phyloP scores from a whole-genome alignment of 2,329 filamentous ascomycete genomes.

The Magnaporthiopsis rhizophila region DNA sequence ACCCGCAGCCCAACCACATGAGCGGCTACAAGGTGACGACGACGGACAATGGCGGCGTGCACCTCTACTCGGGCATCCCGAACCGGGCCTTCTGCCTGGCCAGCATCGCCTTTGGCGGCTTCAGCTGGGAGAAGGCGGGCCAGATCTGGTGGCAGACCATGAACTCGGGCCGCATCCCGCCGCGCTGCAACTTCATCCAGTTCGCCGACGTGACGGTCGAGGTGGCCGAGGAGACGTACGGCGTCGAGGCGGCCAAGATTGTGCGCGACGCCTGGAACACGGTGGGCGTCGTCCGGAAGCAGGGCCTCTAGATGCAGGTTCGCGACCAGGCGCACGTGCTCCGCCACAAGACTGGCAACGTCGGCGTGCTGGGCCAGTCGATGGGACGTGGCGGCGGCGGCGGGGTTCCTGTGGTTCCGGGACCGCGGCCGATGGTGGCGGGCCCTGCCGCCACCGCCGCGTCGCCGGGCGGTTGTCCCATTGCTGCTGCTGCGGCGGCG shows the following conservation, averaged over 20 bases:
- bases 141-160: constrained; percentile 45
- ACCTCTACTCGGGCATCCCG: constrained; percentile 48
- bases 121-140: constrained; percentile 45
- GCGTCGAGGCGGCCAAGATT: constrained; percentile 30
- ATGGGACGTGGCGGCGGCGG: no score
- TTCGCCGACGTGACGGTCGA: constrained; percentile 41
- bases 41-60: constrained; percentile 45
- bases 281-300: constrained; percentile 32
- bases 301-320: neutral
- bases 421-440: neutral
- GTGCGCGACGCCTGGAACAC: constrained; percentile 39
- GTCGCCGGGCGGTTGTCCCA: neutral
- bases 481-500: neutral
- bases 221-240: constrained; percentile 35
- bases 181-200: constrained; percentile 35
- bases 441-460: neutral
- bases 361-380: no score
- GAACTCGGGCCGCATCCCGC: constrained; percentile 32
- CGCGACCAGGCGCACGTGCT: neutral
- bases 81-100: constrained; percentile 49
- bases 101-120: constrained; percentile 39
- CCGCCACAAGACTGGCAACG: neutral
- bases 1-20: constrained; percentile 44
- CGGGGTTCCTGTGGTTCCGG: neutral
- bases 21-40: constrained; percentile 28